Evolutionary conservation across 192 early-diverging fungal species (phyloP).

Genomic region (Coemansia sp.): DNA sequence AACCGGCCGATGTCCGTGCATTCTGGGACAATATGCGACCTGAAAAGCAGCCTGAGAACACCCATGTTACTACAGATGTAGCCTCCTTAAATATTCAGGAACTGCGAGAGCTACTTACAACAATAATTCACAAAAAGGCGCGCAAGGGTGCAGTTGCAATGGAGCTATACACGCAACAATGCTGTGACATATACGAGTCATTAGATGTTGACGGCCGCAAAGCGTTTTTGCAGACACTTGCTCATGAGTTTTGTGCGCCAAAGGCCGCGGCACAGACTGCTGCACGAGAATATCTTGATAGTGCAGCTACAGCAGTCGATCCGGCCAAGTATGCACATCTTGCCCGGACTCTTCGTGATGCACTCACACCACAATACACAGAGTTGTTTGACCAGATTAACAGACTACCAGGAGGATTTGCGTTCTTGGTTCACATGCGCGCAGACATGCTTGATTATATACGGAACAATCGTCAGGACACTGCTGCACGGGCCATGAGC

Average conservation of each 20-base stretch:
- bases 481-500: conserved; percentile 59
- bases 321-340: conserved; percentile 20
- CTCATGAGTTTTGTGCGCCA: conserved; percentile 47
- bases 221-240: conserved; percentile 22
- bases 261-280: conserved; percentile 52
- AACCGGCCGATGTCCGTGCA: conserved; percentile 35
- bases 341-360: conserved; percentile 63
- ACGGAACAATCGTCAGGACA: conserved; percentile 41
- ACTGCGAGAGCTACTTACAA: conserved; percentile 26
- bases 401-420: conserved; percentile 73
- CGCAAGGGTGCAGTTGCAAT: conserved; percentile 56
- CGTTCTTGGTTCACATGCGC: conserved; percentile 77
- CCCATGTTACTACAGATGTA: not conserved
- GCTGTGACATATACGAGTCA: conserved; percentile 59
- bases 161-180: conserved; percentile 54
- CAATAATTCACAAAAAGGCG: conserved; percentile 53
- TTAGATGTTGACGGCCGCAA: conserved; percentile 38
- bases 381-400: conserved; percentile 77
- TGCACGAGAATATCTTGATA: conserved; percentile 18
- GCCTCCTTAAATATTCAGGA: conserved; percentile 1
- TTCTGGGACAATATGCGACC: conserved; percentile 34
- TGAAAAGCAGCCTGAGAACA: conserved; percentile 2
- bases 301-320: conserved; percentile 9
- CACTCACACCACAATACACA: conserved; percentile 67
- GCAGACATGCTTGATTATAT: conserved; percentile 63